These are phyloP conservation scores for Vinca minor DNA, from an alignment of 257 asterid species.

Conservation along the genomic window DNA sequence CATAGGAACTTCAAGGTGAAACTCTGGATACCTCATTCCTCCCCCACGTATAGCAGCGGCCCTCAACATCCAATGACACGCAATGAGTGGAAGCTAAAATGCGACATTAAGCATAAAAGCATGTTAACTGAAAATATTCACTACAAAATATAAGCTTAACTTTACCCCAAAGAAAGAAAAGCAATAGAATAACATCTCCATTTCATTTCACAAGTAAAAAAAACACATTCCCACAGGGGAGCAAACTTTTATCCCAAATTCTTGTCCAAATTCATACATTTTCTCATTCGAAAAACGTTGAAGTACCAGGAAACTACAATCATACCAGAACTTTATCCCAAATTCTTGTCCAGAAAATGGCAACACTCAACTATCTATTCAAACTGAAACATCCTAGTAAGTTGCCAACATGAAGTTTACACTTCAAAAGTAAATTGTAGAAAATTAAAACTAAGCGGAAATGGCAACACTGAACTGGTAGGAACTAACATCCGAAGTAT, in stretches of 20 bases:
- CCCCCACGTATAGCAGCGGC: constrained; percentile 98
- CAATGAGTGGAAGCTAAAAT: constrained; percentile 84
- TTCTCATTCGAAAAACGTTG: background rate
- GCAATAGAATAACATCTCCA: background rate
- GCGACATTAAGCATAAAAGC: constrained; percentile 4
- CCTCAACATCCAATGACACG: constrained; percentile 85
- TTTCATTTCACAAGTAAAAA: background rate
- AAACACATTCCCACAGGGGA: background rate
- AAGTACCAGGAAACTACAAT: background rate
- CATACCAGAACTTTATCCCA: too few relatives aligned
- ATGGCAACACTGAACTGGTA: too few relatives aligned
- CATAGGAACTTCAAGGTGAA: background rate
- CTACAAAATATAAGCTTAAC: too few relatives aligned
- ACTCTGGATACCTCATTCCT: constrained; percentile 64
- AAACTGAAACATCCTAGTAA: background rate
- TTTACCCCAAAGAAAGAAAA: background rate
- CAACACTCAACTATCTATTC: background rate
- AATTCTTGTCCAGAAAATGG: too few relatives aligned
- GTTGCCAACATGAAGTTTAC: background rate
- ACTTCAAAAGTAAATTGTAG: background rate
- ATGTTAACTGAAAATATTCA: background rate
- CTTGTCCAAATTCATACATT: background rate
- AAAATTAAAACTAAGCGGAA: too few relatives aligned
- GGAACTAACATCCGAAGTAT: too few relatives aligned
- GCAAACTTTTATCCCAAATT: background rate